A percentile compares a stretch with the other conserved stretches of the same genome.
Conservation (phyloP, 1,284 basidiomycete species). For the Inonotus obliquus region DNA sequence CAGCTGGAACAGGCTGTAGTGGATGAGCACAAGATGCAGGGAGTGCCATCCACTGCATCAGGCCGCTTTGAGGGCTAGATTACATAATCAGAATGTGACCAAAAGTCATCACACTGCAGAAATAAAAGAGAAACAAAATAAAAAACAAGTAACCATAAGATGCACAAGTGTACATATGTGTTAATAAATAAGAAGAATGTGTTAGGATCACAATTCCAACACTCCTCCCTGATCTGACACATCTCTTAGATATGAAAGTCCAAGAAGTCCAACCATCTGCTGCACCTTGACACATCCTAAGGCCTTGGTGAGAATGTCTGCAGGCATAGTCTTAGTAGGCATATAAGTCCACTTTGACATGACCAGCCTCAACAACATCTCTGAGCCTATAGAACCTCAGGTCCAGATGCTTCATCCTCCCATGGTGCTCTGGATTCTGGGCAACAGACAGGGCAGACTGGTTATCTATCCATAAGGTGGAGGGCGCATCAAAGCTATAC, state of each 20-base stretch:
- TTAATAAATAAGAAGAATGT: too few species aligned
- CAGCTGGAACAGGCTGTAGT: too few species aligned
- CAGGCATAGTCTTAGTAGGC: constrained; percentile 19
- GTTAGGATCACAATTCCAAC: not conserved
- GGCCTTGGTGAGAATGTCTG: constrained; percentile 5
- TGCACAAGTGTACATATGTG: too few species aligned
- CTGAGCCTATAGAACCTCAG: constrained; percentile 25
- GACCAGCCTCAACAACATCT: constrained; percentile 20
- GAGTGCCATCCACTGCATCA: too few species aligned
- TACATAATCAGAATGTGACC: too few species aligned
- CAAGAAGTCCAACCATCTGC: too few species aligned
- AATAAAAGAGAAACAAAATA: too few species aligned
- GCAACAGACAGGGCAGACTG: constrained; percentile 25
- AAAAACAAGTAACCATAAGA: too few species aligned
- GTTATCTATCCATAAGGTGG: constrained; percentile 25
- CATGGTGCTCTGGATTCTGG: constrained; percentile 26
- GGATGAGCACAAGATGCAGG: too few species aligned
- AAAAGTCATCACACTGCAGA: too few species aligned
- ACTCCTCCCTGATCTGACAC: not conserved
- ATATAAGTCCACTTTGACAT: constrained; percentile 6
- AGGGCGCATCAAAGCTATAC: constrained; percentile 19
- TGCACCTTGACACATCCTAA: too few species aligned
- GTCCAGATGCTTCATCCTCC: constrained; percentile 27
- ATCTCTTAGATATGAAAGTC: not conserved
- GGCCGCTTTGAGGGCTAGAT: too few species aligned